Conservation (phyloP, 163 green algal genomes). For the Scenedesmus sp. region DNA sequence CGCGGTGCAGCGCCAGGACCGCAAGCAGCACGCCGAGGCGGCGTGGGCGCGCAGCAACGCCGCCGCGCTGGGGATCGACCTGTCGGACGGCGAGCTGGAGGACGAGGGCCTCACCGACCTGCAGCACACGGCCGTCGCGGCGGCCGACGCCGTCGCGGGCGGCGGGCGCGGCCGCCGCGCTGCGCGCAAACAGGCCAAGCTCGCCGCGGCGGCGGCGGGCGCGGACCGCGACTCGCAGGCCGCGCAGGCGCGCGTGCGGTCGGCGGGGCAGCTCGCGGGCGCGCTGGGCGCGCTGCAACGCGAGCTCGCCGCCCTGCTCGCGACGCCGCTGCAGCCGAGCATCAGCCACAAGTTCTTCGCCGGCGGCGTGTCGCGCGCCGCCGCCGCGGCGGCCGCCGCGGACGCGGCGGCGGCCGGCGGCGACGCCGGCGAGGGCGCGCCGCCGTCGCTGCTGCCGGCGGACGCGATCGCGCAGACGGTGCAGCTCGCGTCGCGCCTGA, state of each 20-base stretch:
- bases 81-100: conserved; percentile 26
- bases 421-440: background rate
- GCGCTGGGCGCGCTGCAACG: conserved; percentile 18
- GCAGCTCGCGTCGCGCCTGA: conserved; percentile 41
- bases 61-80: conserved; percentile 40
- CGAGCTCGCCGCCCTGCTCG: conserved; percentile 71
- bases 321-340: conserved; percentile 69
- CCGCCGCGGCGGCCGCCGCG: conserved; percentile 5
- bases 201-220: background rate
- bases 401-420: conserved; percentile 6
- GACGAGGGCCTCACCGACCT: conserved; percentile 28
- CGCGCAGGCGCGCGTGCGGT: conserved; percentile 4
- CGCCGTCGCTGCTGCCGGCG: conserved; percentile 5
- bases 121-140: conserved; percentile 2
- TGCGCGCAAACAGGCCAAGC: background rate
- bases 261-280: conserved; percentile 20
- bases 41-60: conserved; percentile 64
- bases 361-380: conserved; percentile 56
- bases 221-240: conserved; percentile 14
- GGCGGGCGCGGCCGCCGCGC: too few relatives aligned
- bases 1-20: conserved; percentile 65
- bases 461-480: conserved; percentile 48
- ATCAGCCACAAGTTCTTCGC: conserved; percentile 82
- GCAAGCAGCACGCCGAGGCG: conserved; percentile 71
- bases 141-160: background rate